These are phyloP conservation scores for Pichia thaimueangensis DNA, from an alignment of 805 yeast genomes.

Conservation along the genomic window DNA sequence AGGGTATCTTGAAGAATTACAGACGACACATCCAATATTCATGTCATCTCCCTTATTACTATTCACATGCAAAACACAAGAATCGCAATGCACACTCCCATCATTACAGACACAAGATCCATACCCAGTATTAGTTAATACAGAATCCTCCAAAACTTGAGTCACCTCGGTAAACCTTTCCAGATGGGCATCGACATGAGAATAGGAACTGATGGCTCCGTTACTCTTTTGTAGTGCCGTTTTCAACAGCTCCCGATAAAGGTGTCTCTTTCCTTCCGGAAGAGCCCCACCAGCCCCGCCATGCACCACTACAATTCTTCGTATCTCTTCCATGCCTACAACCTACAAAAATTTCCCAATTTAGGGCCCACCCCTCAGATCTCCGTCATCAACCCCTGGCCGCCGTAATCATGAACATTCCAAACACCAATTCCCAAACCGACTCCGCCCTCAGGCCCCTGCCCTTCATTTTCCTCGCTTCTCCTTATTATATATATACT, in stretches of 20 bases:
- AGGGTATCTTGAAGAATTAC: slow-evolving; percentile 4
- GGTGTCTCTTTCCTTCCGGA: background rate
- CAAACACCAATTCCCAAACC: too few species aligned
- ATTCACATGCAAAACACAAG: background rate
- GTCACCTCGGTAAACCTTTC: background rate
- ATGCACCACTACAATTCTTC: background rate
- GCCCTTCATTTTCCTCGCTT: too few species aligned
- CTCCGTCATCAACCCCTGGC: too few species aligned
- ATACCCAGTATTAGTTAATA: slow-evolving; percentile 4
- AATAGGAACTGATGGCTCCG: background rate
- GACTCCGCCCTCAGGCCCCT: too few species aligned
- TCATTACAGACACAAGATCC: slow-evolving; percentile 4
- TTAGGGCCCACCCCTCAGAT: too few species aligned
- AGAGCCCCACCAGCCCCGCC: background rate
- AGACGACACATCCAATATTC: background rate
- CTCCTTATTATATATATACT: too few species aligned
- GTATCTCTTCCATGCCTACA: background rate
- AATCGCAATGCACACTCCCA: slow-evolving; percentile 5
- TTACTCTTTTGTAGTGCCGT: too few species aligned
- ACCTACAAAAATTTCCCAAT: too few species aligned
- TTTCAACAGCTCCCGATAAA: too few species aligned
- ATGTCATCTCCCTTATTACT: too few species aligned
- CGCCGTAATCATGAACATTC: too few species aligned
- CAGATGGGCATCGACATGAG: background rate
- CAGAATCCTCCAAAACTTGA: slow-evolving; percentile 1